Evolutionary conservation across 2,329 filamentous ascomycete genomes (phyloP).

Genomic region (Sordariomycetes sp.): DNA sequence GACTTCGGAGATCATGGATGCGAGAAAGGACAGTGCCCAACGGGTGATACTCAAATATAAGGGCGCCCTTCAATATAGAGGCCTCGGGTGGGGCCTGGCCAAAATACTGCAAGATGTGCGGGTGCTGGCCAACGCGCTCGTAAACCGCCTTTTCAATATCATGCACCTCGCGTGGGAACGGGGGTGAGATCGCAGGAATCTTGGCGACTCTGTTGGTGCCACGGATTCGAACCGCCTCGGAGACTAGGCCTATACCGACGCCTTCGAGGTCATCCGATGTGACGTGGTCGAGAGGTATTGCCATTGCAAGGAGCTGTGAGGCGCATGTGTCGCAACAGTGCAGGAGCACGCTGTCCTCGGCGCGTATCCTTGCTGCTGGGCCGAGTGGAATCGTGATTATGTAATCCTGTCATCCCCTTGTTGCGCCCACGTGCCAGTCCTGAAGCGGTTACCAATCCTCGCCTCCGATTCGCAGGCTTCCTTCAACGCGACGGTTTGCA

Average conservation of each 20-base stretch:
- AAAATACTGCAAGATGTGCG: background rate
- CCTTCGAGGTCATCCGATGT: background rate
- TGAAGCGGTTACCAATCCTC: no score
- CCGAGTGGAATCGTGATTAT: no score
- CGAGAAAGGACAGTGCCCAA: background rate
- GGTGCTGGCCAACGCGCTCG: background rate
- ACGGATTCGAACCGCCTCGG: background rate
- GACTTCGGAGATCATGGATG: background rate
- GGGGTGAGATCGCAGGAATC: background rate
- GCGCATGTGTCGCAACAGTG: no score
- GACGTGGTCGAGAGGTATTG: background rate
- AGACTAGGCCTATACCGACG: background rate
- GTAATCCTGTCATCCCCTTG: no score
- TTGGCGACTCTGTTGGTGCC: background rate
- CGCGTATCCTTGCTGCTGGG: no score
- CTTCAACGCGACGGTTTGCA: no score
- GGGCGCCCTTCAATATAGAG: background rate
- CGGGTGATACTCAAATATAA: background rate
- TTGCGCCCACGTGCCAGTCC: no score
- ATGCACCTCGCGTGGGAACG: background rate
- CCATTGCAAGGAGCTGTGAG: no score
- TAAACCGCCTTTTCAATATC: background rate
- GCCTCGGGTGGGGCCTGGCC: background rate
- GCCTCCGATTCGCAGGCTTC: no score
- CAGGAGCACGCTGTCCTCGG: no score